phyloP scores from a whole-genome alignment of 768 basidiomycete species.

The Panus rudis region DNA sequence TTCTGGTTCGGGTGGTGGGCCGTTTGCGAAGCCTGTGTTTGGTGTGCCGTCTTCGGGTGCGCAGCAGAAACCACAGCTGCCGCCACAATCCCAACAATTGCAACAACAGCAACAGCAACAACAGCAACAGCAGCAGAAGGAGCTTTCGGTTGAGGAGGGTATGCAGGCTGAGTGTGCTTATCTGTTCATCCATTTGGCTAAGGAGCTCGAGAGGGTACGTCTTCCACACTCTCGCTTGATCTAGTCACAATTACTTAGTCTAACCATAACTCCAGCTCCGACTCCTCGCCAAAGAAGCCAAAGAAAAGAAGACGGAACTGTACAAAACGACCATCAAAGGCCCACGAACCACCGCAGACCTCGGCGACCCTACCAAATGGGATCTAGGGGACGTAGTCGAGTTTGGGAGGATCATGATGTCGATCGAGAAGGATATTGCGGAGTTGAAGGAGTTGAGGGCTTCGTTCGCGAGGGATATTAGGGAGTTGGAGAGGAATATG shows the following conservation, averaged over 20 bases:
- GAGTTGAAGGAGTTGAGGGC: constrained; percentile 37
- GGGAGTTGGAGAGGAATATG: constrained; percentile 56
- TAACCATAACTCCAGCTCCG: too few species aligned
- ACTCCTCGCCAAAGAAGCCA: too few species aligned
- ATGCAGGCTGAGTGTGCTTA: constrained; percentile 60
- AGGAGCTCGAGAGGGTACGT: constrained; percentile 57
- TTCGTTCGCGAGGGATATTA: constrained; percentile 35
- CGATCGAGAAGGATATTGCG: constrained; percentile 45
- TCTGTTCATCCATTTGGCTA: constrained; percentile 38
- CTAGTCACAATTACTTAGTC: too few species aligned
- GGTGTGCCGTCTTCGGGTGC: too few species aligned
- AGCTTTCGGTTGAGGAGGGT: constrained; percentile 42
- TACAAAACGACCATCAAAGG: constrained; percentile 33
- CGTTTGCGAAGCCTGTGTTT: too few species aligned
- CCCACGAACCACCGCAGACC: constrained; percentile 36
- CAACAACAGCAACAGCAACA: constrained; percentile 5
- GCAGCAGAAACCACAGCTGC: neutral
- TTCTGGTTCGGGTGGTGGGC: too few species aligned
- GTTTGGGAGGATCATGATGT: constrained; percentile 42
- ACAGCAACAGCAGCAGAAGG: constrained; percentile 7
- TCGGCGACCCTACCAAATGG: constrained; percentile 47
- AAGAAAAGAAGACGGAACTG: constrained; percentile 27
- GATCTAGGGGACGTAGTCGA: constrained; percentile 41
- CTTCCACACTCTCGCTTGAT: neutral
- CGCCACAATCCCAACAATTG: neutral